Base-by-base conservation (phyloP, 1,139 yeast genomes). In the Candida glucosophila region DNA sequence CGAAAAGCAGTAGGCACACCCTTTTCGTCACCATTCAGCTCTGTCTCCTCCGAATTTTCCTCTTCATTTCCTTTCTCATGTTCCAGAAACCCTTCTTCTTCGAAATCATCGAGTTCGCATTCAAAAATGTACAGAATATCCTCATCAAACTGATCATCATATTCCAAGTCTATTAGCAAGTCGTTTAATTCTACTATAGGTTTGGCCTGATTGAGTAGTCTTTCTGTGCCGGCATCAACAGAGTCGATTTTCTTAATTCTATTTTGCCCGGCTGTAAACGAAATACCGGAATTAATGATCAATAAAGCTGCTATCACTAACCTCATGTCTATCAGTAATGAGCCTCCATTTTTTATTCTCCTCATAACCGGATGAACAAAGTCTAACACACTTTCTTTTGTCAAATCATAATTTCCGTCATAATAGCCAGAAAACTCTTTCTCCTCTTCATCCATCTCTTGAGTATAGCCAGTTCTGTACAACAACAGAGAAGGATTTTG, bases 111-210 rank as follows among this genome's bases (percentile, higher is more conserved):
- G 14, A 54, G 63, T 36, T 76, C 83, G 39, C 65, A 63, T 29
- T 77, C 85, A 46, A 78, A 78, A 52, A 80, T 74, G 41, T 79
- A 80, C 30, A 68, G 58, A 12, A 79, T 68, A 47, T 80, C 90
- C 36, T 77, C 86, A 43, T 80, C 92, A 36, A 71, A 76, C 28
- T 73, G 55, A 46, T 80, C 90, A 30, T 73, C 75, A 20, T 75
- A 73, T 31, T 72, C 79, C 30, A 76, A 48, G 40, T 73, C 76
- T 12, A 67, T 56, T 29, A 75, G 44, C 8, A 76, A 51, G 28
- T 71, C 75, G 1, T 74, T 70, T 8, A 73, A 59, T 31, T 69
- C 75, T 9, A 52, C 40, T 8, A 49, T 36, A 8, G 46, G 44
- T n/a, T 39, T 41, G 8, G 41, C 30, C 24, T 50, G 49, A 25